phyloP scores from a whole-genome alignment of 23 red algal genomes.

The Gracilariopsis chorda region DNA sequence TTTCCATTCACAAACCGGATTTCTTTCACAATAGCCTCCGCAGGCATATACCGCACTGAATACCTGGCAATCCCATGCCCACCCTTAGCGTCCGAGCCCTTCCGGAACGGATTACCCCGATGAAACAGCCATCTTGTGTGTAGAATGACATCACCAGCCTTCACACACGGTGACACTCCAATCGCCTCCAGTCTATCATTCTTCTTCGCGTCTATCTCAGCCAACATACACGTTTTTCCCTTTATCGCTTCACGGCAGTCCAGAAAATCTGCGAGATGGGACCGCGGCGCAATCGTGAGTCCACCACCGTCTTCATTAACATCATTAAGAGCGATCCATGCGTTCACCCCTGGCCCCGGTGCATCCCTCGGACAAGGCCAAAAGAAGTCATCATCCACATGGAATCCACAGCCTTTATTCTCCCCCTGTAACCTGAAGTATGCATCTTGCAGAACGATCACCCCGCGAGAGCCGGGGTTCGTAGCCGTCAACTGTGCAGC shows the following conservation, averaged over 20 bases:
- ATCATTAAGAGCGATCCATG: slow-evolving; percentile 27
- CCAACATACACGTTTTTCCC: not conserved
- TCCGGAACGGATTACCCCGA: not conserved
- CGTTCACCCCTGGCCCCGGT: slow-evolving; percentile 10
- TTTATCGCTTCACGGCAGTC: slow-evolving; percentile 28
- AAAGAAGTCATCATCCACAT: slow-evolving; percentile 19
- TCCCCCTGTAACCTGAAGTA: not conserved
- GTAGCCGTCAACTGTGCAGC: not conserved
- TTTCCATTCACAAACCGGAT: not conserved
- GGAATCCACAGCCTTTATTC: not conserved
- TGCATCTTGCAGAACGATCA: not conserved
- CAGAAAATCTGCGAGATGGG: not conserved
- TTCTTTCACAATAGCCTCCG: not conserved
- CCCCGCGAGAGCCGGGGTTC: not conserved
- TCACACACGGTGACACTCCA: not conserved
- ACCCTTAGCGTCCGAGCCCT: not conserved
- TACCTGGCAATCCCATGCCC: not conserved
- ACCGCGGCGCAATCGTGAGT: not conserved
- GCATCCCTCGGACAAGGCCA: not conserved
- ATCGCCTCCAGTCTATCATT: not conserved
- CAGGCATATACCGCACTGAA: slow-evolving; percentile 18
- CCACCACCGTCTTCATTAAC: slow-evolving; percentile 20
- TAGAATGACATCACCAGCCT: slow-evolving; percentile 7
- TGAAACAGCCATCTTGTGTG: slow-evolving; percentile 21
- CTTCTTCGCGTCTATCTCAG: not conserved